Conservation (phyloP, 768 basidiomycete species). For the Mycena venus region DNA sequence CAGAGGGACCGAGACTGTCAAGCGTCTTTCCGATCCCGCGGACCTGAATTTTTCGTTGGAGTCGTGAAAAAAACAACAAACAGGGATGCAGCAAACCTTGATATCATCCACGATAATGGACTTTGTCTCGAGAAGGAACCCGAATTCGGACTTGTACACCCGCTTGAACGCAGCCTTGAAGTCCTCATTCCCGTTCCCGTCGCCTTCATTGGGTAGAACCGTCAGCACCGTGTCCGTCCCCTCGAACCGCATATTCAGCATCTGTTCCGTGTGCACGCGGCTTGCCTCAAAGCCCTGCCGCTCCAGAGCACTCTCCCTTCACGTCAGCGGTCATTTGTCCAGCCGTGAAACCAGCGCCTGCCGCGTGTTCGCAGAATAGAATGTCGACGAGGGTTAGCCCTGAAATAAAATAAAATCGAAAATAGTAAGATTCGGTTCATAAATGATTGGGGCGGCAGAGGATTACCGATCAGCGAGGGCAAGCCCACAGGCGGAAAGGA, state of each 20-base stretch:
- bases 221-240: conserved; percentile 95
- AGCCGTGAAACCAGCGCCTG: conserved; percentile 71
- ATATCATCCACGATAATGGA: conserved; percentile 91
- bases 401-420: too few relatives aligned
- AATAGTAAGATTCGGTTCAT: not conserved
- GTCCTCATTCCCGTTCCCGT: conserved; percentile 73
- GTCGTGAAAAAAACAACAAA: not conserved
- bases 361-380: conserved; percentile 74
- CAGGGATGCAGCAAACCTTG: conserved; percentile 64
- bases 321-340: conserved; percentile 77
- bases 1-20: conserved; percentile 82
- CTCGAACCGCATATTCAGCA: conserved; percentile 94
- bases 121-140: conserved; percentile 90
- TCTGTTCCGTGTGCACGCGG: conserved; percentile 81
- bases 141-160: conserved; percentile 89
- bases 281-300: conserved; percentile 86
- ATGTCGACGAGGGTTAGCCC: conserved; percentile 88
- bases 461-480: conserved; percentile 82
- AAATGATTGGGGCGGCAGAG: not conserved
- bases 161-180: conserved; percentile 86
- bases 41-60: conserved; percentile 58
- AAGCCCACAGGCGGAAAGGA: conserved; percentile 95
- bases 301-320: conserved; percentile 69
- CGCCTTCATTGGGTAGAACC: conserved; percentile 68
- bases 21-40: conserved; percentile 94